A percentile compares a stretch with the other conserved stretches of the same genome.
These are phyloP conservation scores for Penicillium sp. DNA, from an alignment of 2,329 filamentous ascomycete genomes.

Conservation along the genomic window DNA sequence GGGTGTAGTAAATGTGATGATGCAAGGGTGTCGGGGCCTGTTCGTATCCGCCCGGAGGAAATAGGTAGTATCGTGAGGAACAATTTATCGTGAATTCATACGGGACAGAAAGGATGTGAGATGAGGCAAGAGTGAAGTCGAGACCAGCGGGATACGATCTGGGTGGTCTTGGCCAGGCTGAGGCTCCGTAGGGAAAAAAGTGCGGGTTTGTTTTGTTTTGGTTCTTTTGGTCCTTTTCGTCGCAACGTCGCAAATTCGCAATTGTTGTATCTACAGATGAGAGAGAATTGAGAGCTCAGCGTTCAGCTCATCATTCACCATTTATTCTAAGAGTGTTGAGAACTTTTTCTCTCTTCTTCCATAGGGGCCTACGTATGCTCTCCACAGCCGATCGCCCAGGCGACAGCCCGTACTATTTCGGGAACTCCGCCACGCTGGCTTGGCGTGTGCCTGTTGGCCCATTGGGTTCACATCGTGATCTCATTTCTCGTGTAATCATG, in stretches of 20 bases:
- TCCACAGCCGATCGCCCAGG: conserved; percentile 22
- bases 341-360: background rate
- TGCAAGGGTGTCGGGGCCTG: conserved; percentile 21
- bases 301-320: background rate
- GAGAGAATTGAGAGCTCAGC: background rate
- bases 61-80: conserved; percentile 2
- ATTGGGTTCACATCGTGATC: conserved; percentile 4
- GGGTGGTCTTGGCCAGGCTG: background rate
- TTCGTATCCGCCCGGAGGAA: conserved; percentile 6
- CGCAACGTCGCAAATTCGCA: background rate
- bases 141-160: conserved; percentile 1
- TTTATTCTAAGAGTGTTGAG: background rate
- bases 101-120: background rate
- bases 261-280: background rate
- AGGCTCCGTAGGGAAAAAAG: conserved; percentile 1
- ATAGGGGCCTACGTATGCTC: background rate
- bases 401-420: conserved; percentile 28
- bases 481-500: conserved; percentile 10
- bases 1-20: background rate
- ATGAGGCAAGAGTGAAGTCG: background rate
- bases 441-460: conserved; percentile 7
- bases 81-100: conserved; percentile 10
- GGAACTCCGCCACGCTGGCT: conserved; percentile 20
- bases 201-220: conserved; percentile 5
- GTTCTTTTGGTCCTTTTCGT: background rate